A percentile compares a stretch with the other conserved stretches of the same genome.
These are phyloP conservation scores for Lactuca sativa DNA, from an alignment of 129 eudicot genomes.

Conservation along the genomic window DNA sequence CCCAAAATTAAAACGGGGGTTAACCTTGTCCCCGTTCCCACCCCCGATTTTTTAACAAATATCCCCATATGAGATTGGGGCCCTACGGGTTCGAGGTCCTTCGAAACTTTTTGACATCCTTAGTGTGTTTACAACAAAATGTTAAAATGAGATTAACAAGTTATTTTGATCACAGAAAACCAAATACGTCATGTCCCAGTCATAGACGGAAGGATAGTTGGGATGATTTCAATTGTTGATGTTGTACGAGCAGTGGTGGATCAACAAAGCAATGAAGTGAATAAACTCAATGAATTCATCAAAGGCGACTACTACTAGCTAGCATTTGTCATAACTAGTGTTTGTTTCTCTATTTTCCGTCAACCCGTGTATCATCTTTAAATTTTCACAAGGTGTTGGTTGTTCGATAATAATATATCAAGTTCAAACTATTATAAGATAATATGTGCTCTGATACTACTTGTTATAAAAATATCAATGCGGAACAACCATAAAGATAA, in stretches of 20 bases:
- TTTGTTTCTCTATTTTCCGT: neutral
- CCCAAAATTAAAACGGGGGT: too few species aligned
- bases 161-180: constrained; percentile 47
- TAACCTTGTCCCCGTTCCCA: too few species aligned
- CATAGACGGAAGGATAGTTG: constrained; percentile 74
- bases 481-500: too few species aligned
- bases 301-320: constrained; percentile 65
- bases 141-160: neutral
- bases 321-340: neutral
- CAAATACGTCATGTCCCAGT: constrained; percentile 84
- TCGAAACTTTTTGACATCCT: too few species aligned
- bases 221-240: constrained; percentile 87
- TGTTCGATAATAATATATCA: neutral
- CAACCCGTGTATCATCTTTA: neutral
- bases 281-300: constrained; percentile 68
- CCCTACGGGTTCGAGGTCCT: too few species aligned
- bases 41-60: too few species aligned
- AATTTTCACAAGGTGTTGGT: neutral
- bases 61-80: too few species aligned
- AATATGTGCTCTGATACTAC: too few species aligned
- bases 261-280: constrained; percentile 80
- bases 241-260: constrained; percentile 75
- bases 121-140: neutral
- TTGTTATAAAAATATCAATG: too few species aligned
- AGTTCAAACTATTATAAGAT: neutral